Evolutionary conservation across 2,329 filamentous ascomycete species (phyloP).

Genomic region (Ophiostoma piceae): DNA sequence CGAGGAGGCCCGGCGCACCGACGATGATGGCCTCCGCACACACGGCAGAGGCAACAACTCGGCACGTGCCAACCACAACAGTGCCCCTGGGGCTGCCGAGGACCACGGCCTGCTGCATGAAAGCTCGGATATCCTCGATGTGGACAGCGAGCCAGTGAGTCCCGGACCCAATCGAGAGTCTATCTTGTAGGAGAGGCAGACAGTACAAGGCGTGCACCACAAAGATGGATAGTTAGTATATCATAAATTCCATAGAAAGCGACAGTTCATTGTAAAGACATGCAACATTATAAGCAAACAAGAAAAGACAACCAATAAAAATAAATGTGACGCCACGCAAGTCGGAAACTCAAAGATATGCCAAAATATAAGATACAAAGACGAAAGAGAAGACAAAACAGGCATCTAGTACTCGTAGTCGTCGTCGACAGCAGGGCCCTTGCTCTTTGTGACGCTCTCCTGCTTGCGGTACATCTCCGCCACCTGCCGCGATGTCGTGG

Average conservation of each 20-base stretch:
- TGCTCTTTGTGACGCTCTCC: conserved; percentile 81
- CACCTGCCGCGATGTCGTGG: conserved; percentile 76
- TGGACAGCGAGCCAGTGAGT: conserved; percentile 30
- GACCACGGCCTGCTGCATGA: conserved; percentile 41
- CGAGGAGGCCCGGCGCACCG: conserved; percentile 51
- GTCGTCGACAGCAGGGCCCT: conserved; percentile 84
- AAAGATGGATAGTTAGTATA: not conserved
- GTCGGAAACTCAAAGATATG: not conserved
- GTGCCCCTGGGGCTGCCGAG: conserved; percentile 33
- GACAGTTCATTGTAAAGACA: not conserved
- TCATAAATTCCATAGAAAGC: not conserved
- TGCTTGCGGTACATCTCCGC: conserved; percentile 97
- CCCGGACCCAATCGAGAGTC: conserved; percentile 24
- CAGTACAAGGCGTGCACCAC: not conserved
- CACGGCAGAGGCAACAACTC: not conserved
- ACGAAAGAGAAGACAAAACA: not conserved
- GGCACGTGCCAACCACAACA: conserved; percentile 28
- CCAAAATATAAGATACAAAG: not conserved
- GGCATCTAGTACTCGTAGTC: conserved; percentile 82
- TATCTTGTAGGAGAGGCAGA: conserved; percentile 20
- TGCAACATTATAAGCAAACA: not conserved
- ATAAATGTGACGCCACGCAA: not conserved
- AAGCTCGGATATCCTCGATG: conserved; percentile 29
- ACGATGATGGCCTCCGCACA: conserved; percentile 47
- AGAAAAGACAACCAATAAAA: not conserved